Evolutionary conservation across 371 early-diverging fungal species (phyloP), one percentile per base, ranked within the genome.

Genomic region (Rhizopus stolonifer): DNA sequence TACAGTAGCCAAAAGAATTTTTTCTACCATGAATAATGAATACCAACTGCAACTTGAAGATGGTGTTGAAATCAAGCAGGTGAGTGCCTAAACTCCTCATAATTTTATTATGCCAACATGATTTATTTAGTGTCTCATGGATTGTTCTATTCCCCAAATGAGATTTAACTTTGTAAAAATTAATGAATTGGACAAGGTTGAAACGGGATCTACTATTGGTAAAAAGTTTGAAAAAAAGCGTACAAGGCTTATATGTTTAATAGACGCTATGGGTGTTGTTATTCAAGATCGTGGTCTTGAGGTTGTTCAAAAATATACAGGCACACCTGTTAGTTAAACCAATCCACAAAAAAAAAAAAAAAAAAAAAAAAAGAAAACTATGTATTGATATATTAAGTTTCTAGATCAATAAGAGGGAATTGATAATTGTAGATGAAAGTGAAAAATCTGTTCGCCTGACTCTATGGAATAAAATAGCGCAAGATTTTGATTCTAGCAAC

Each of bases 21-120:
- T 84, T 58, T 87, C 82, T 24, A 86, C 78, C 22, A 68, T 91
- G 45, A 73, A 89, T 60, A 91, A 94, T 65, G 91, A 96, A 56
- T 99, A 98, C 60, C 99, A 99, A 67, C 73, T 99, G 54, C 71
- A 83, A 2, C 70, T 96, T 42, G 95, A 96, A 21, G 54, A 77
- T 38, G 65, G 66, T 4, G 85, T 89, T 4, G 69, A 79, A 36
- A 78, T 96, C 26, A 67, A 67, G 26, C 74, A 59, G 50, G 87
- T 88, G 79, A 64, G 67, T 23, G 17, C n/a, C n/a, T n/a, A n/a
- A n/a, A n/a, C n/a, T n/a, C n/a, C n/a, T n/a, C n/a, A n/a, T n/a
- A n/a, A n/a, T n/a, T n/a, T 34, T 11, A n/a, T 29, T 9, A 29
- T 6, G 1, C 11, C 6, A 9, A 9, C 29, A 47, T 22, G 33